Evolutionary conservation across 164 flowering plant genomes (phyloP), one percentile per base, ranked within the genome.

Genomic region (Echeveria elegans): DNA sequence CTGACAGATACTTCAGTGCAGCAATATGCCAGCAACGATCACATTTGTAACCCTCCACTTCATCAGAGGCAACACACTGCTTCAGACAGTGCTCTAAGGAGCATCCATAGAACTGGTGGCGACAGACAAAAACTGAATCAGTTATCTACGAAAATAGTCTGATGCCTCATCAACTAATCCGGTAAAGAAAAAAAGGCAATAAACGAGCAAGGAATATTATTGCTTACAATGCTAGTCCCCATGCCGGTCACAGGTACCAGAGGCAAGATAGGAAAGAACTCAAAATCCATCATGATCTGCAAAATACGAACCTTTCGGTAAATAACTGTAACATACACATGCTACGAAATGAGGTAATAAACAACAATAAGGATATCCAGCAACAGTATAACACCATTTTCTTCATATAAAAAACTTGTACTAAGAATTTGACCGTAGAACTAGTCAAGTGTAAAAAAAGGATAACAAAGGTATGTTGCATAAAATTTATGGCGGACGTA

Each of bases 211-310:
- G 23, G 37, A 48, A 60, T 70, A 38, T 70, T 16, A 43, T 62
- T 63, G 77, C 96, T 52, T 86, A 89, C 96, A 79, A 80, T 83
- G 61, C 79, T 65, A 69, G 69, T 73, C 68, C 78, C 76, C 64
- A 71, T 12, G 70, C 72, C 64, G 37, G 67, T 61, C 64, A 82
- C 72, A 14, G 81, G 87, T 7, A 84, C 76, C 68, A 94, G 81
- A 65, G 86, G 85, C 83, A 94, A 85, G 80, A 82, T 84, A 70
- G 82, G 87, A 72, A 93, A 93, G 76, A 82, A 80, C 74, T 88
- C 87, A 81, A 76, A 94, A 70, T 82, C 86, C 82, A 87, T 73
- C 18, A 89, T 83, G 63, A 90, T 85, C 98, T 93, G 94, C 79
- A 84, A 71, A 72, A 75, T 7, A 32, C 68, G 59, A 14, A 1